Conservation (phyloP, 1,284 basidiomycete species). For the Fomitiporia mediterranea region DNA sequence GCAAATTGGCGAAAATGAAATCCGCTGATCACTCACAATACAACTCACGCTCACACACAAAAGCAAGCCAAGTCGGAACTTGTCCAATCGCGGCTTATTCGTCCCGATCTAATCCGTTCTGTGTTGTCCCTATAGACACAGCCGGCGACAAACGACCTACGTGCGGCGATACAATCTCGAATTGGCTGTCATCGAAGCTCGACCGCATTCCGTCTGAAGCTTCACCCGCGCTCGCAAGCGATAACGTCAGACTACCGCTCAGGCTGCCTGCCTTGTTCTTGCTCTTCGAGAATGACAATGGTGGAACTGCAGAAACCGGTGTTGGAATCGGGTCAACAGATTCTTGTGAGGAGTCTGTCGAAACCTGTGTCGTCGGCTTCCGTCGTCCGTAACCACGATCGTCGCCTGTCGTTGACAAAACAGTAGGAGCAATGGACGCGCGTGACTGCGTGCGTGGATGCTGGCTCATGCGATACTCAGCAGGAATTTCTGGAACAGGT, state of each 20-base stretch:
- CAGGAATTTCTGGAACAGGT: constrained; percentile 40
- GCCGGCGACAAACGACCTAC: constrained; percentile 5
- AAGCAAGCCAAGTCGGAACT: background rate
- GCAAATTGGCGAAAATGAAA: background rate
- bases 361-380: constrained; percentile 15
- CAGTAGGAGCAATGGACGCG: constrained; percentile 9
- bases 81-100: constrained; percentile 2
- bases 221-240: constrained; percentile 22
- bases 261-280: background rate
- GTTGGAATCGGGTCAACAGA: constrained; percentile 14
- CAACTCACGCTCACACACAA: background rate
- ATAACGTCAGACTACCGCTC: constrained; percentile 1
- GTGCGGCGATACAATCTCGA: constrained; percentile 32
- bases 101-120: constrained; percentile 6
- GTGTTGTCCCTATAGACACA: background rate
- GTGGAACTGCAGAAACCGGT: constrained; percentile 13
- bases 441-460: constrained; percentile 13
- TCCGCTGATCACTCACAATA: background rate
- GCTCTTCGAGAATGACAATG: constrained; percentile 8
- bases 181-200: constrained; percentile 34
- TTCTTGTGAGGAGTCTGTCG: constrained; percentile 15
- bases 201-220: constrained; percentile 27
- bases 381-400: constrained; percentile 2
- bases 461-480: constrained; percentile 31
- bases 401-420: constrained; percentile 1